Base-by-base conservation (phyloP, 2,329 filamentous ascomycete genomes). In the Aureobasidium sp. region DNA sequence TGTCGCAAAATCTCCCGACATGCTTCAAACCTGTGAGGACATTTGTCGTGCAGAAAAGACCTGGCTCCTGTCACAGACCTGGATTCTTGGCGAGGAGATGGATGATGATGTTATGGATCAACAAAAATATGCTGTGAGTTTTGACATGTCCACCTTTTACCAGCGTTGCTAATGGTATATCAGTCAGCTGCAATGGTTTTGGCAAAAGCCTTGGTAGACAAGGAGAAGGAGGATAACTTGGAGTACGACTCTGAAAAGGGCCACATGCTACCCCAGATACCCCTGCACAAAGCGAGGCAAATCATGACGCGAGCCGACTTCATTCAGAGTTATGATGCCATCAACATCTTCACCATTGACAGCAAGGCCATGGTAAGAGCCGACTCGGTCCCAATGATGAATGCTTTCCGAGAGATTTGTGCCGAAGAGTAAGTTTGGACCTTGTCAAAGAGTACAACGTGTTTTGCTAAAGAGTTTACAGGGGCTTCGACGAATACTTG, bases 71-170 rank as follows among this genome's bases (percentile, higher is more conserved):
- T 91, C 90, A 73, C 85, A 88, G 69, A 90, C 87, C 70, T 88
- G 87, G 78, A 88, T 91, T 58, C 78, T 92, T 1, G 88, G 88
- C 19, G 78, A 76, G 63, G 85, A 86, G 64, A 91, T 88, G 87
- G 94, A 97, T 67, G 94, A 97, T 74, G 94, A 99, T 70, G 94
- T 96, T 66, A 97, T 97, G 87, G 90, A 96, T 69, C 89, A 96
- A 73, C 91, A 97, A 71, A 96, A 97, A 73, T 96, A 90, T 79
- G 90, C 92, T 47, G 88, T 90, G 78, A 75, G 86, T 82, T n/a
- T n/a, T n/a, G n/a, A n/a, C n/a, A n/a, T n/a, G n/a, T n/a, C n/a
- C n/a, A n/a, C n/a, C n/a, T n/a, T n/a, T n/a, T 21, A 23, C 7
- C 7, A 21, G n/a, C 15, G 11, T 27, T 40, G n/a, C 35, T 57